Conservation (phyloP, 2,329 filamentous ascomycete species). For the Sarocladium kiliense region DNA sequence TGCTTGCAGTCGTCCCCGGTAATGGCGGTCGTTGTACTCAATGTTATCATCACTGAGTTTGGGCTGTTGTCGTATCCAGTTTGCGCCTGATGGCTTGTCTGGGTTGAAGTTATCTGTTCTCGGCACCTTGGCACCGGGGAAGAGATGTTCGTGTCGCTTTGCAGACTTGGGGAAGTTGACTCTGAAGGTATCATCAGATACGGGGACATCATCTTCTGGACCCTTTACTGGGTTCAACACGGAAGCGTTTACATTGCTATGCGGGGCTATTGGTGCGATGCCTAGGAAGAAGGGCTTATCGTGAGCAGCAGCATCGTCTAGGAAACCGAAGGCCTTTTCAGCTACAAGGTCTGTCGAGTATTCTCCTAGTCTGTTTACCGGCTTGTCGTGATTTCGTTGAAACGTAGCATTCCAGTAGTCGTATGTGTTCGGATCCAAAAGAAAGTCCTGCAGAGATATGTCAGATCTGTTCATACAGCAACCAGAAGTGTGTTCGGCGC, state of each 20-base stretch:
- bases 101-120: constrained; percentile 64
- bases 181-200: not conserved
- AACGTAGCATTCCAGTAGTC: constrained; percentile 61
- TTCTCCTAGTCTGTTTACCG: constrained; percentile 45
- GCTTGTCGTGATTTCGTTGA: constrained; percentile 51
- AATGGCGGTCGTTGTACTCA: constrained; percentile 31
- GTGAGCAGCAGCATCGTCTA: constrained; percentile 41
- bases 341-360: constrained; percentile 49
- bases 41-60: constrained; percentile 24
- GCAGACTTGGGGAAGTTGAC: constrained; percentile 27
- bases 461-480: too few relatives aligned
- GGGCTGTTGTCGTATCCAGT: constrained; percentile 36
- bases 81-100: constrained; percentile 29
- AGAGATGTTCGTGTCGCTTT: constrained; percentile 54
- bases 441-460: constrained; percentile 29
- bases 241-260: constrained; percentile 9
- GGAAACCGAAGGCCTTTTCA: constrained; percentile 42
- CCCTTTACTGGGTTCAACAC: not conserved
- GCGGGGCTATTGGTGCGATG: constrained; percentile 38
- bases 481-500: too few relatives aligned
- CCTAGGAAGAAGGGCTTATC: constrained; percentile 49
- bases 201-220: not conserved
- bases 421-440: constrained; percentile 64
- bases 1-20: constrained; percentile 33
- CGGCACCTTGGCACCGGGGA: constrained; percentile 52